A percentile compares a stretch with the other conserved stretches of the same genome.
These are phyloP conservation scores for Neoarthrinium moseri DNA, from an alignment of 2,329 filamentous ascomycete species.

Conservation along the genomic window DNA sequence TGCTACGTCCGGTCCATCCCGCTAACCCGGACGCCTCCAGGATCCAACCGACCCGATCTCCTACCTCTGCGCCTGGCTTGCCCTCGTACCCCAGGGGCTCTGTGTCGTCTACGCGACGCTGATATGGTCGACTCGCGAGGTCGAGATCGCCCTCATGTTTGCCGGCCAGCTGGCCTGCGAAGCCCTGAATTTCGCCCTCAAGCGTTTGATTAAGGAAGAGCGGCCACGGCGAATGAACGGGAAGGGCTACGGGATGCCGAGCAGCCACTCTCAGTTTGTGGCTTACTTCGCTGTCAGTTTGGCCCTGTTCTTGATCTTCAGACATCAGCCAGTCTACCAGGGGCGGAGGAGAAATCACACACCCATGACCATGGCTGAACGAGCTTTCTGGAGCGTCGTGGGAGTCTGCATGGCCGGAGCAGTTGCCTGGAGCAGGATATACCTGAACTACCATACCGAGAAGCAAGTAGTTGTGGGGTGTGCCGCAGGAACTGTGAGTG, in stretches of 20 bases:
- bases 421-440: slow-evolving; percentile 82
- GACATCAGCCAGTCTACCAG: slow-evolving; percentile 61
- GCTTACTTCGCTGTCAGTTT: slow-evolving; percentile 87
- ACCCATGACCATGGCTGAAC: slow-evolving; percentile 61
- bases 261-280: slow-evolving; percentile 91
- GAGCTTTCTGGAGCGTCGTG: slow-evolving; percentile 52
- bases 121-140: slow-evolving; percentile 86
- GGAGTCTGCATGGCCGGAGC: slow-evolving; percentile 61
- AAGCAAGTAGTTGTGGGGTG: slow-evolving; percentile 84
- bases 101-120: slow-evolving; percentile 88
- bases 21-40: slow-evolving; percentile 40
- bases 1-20: neutral
- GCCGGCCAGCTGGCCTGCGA: slow-evolving; percentile 90
- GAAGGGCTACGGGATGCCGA: slow-evolving; percentile 97
- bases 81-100: slow-evolving; percentile 87
- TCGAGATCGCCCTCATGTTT: slow-evolving; percentile 87
- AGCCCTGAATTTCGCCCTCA: slow-evolving; percentile 83
- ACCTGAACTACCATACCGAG: slow-evolving; percentile 88
- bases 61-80: slow-evolving; percentile 87
- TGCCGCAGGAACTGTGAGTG: slow-evolving; percentile 68
- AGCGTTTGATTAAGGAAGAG: slow-evolving; percentile 90
- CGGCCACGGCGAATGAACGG: slow-evolving; percentile 80
- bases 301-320: slow-evolving; percentile 77
- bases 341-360: slow-evolving; percentile 38
- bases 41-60: slow-evolving; percentile 84